Evolutionary conservation across 2,329 filamentous ascomycete genomes (phyloP).

Genomic region (Neofusicoccum sp.): DNA sequence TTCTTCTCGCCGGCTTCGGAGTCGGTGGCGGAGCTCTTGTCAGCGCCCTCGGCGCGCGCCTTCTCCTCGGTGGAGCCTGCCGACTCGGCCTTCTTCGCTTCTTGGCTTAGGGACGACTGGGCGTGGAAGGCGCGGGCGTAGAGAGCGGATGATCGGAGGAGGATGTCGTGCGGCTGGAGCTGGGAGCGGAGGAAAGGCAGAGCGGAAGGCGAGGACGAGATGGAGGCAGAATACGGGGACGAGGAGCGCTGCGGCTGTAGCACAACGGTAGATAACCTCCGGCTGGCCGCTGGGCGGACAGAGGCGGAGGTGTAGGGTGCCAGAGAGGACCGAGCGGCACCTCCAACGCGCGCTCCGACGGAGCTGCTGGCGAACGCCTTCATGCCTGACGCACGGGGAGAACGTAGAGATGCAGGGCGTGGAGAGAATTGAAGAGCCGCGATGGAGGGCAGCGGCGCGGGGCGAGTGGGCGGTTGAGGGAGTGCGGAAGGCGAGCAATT

Average conservation of each 20-base stretch:
- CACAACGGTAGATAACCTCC: constrained; percentile 43
- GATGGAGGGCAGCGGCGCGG: background rate
- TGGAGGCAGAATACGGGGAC: constrained; percentile 24
- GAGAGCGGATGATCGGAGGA: constrained; percentile 42
- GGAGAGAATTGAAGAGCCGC: background rate
- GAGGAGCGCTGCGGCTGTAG: constrained; percentile 25
- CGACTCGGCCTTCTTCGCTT: constrained; percentile 31
- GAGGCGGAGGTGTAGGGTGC: constrained; percentile 39
- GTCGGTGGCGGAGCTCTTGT: constrained; percentile 34
- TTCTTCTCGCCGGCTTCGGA: constrained; percentile 32
- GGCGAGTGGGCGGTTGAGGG: constrained; percentile 11
- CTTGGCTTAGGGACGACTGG: constrained; percentile 32
- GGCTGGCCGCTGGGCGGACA: constrained; percentile 48
- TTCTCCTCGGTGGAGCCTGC: constrained; percentile 23
- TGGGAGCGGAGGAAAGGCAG: constrained; percentile 43
- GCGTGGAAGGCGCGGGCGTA: constrained; percentile 47
- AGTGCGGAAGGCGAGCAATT: background rate
- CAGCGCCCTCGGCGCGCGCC: constrained; percentile 30
- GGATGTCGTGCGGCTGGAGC: constrained; percentile 40
- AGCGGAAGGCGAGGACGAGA: constrained; percentile 25
- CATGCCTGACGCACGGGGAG: constrained; percentile 39
- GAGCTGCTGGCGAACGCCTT: constrained; percentile 41
- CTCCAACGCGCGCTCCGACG: constrained; percentile 42
- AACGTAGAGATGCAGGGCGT: background rate
- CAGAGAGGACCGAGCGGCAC: constrained; percentile 32